These are phyloP conservation scores for Trichoderma sp. DNA, from an alignment of 2,329 filamentous ascomycete genomes.

Conservation along the genomic window DNA sequence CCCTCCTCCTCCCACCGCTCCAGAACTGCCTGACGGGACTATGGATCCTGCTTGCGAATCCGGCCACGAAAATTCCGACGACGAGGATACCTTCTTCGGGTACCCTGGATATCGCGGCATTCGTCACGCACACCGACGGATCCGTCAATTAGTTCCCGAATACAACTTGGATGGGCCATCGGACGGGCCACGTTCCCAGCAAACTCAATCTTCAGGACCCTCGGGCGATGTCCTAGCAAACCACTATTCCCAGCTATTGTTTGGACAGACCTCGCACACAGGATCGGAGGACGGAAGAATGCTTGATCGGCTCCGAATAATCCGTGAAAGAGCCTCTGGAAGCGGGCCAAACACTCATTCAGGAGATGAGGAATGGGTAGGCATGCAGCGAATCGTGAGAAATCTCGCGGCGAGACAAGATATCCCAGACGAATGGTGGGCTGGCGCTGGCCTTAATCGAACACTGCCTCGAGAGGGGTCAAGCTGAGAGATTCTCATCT, in stretches of 20 bases:
- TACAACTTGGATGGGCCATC: slow-evolving; percentile 27
- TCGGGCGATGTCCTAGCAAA: background rate
- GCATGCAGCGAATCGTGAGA: slow-evolving; percentile 73
- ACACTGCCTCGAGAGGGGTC: slow-evolving; percentile 46
- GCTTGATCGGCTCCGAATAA: slow-evolving; percentile 10
- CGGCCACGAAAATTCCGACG: slow-evolving; percentile 57
- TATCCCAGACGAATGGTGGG: slow-evolving; percentile 83
- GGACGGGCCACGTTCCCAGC: slow-evolving; percentile 17
- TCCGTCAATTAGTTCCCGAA: slow-evolving; percentile 27
- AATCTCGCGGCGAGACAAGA: slow-evolving; percentile 70
- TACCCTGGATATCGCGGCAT: slow-evolving; percentile 28
- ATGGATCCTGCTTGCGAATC: slow-evolving; percentile 53
- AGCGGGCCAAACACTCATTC: slow-evolving; percentile 4
- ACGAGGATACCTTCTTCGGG: slow-evolving; percentile 53
- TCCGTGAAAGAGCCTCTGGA: slow-evolving; percentile 18
- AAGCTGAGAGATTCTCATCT: background rate
- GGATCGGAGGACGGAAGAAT: slow-evolving; percentile 33
- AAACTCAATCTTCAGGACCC: background rate
- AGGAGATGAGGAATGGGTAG: slow-evolving; percentile 49
- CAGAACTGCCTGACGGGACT: slow-evolving; percentile 41
- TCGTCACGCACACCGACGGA: slow-evolving; percentile 6
- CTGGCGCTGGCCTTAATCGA: slow-evolving; percentile 65
- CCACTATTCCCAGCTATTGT: background rate
- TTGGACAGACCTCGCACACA: slow-evolving; percentile 33
- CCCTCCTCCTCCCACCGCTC: slow-evolving; percentile 40